Conservation (phyloP, 2,329 filamentous ascomycete genomes). For the Penicillium sp. region DNA sequence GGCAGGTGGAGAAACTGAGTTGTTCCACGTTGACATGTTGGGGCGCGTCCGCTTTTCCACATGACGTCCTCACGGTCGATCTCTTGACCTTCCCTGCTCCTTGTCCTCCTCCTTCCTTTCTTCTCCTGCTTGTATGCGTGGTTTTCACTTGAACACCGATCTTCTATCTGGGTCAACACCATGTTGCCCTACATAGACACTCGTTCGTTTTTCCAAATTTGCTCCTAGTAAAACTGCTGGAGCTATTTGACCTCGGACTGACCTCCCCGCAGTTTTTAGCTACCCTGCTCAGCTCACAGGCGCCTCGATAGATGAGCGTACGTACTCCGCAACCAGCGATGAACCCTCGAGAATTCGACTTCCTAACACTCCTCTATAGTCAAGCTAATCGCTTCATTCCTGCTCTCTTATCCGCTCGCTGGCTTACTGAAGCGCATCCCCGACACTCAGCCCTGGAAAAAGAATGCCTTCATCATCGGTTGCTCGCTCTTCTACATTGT, state of each 20-base stretch:
- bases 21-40: conserved; percentile 23
- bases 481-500: conserved; percentile 88
- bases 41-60: conserved; percentile 20
- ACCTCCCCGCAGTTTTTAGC: conserved; percentile 58
- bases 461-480: conserved; percentile 83
- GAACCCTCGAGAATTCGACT: neutral
- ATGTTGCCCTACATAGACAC: conserved; percentile 69
- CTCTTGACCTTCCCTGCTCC: conserved; percentile 11
- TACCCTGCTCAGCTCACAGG: conserved; percentile 62
- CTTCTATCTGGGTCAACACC: conserved; percentile 24
- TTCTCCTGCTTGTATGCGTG: conserved; percentile 10
- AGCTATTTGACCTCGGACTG: conserved; percentile 24
- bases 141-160: conserved; percentile 12
- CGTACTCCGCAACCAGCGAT: conserved; percentile 14
- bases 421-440: conserved; percentile 87
- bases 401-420: conserved; percentile 90
- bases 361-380: conserved; percentile 59
- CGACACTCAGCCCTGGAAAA: conserved; percentile 77
- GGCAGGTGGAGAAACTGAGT: conserved; percentile 25
- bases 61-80: conserved; percentile 23
- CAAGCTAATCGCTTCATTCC: conserved; percentile 87
- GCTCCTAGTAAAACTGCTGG: conserved; percentile 14
- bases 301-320: conserved; percentile 68
- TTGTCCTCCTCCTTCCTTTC: conserved; percentile 9
- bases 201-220: conserved; percentile 47